Conservation (phyloP, 129 eudicot genomes). For the Kitagawia praeruptora region DNA sequence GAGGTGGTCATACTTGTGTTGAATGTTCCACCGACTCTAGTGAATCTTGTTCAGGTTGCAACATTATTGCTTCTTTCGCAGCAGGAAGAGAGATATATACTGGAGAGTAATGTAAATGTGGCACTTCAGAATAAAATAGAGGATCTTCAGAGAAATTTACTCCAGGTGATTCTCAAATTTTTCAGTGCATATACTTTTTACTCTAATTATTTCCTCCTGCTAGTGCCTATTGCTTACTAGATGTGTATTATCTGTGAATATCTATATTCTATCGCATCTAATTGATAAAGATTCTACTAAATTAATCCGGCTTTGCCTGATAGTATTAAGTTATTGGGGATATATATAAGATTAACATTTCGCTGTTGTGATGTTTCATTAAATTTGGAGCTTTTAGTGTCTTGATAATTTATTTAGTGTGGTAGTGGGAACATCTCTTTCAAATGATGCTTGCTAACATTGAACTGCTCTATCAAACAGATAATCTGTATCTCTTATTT, state of each 20-base stretch:
- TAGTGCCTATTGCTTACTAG: neutral
- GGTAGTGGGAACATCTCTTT: neutral
- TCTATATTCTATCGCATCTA: too few relatives aligned
- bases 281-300: neutral
- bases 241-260: neutral
- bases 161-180: slow-evolving; percentile 36
- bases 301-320: neutral
- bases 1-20: neutral
- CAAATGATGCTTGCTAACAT: neutral
- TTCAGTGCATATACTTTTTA: slow-evolving; percentile 11
- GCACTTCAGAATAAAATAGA: slow-evolving; percentile 58
- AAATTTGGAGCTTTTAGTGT: neutral
- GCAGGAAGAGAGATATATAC: slow-evolving; percentile 75
- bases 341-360: neutral
- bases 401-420: neutral
- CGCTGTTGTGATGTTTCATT: too few relatives aligned
- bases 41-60: slow-evolving; percentile 52
- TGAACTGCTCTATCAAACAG: neutral
- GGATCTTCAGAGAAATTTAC: slow-evolving; percentile 75
- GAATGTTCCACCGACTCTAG: neutral
- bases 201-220: slow-evolving; percentile 7
- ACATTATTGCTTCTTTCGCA: slow-evolving; percentile 78
- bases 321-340: neutral
- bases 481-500: neutral
- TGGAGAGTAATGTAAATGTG: slow-evolving; percentile 70